Conservation (phyloP, 2,329 filamentous ascomycete genomes). For the Capronia americana region DNA sequence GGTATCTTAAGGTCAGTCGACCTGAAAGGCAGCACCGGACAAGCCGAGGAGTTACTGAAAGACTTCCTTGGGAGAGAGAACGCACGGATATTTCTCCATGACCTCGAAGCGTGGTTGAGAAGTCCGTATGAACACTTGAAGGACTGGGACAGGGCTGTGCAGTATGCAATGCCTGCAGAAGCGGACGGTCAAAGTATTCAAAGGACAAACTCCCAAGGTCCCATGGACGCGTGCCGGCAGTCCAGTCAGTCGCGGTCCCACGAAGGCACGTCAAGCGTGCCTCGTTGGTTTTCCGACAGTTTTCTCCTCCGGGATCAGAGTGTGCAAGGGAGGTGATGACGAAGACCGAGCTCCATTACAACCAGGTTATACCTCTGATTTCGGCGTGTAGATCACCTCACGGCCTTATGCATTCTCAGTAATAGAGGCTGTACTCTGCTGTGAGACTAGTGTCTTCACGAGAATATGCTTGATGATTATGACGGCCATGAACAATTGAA, state of each 20-base stretch:
- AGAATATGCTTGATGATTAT: not conserved
- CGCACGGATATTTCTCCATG: conserved; percentile 79
- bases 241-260: conserved; percentile 6
- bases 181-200: not conserved
- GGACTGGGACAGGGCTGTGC: conserved; percentile 81
- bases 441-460: not conserved
- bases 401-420: not conserved
- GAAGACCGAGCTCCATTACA: not conserved
- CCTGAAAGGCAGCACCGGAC: conserved; percentile 76
- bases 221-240: conserved; percentile 5
- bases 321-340: not conserved
- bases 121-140: conserved; percentile 76
- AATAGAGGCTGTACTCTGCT: not conserved
- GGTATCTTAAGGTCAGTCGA: conserved; percentile 84
- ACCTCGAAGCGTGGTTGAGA: conserved; percentile 79
- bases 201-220: not conserved
- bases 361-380: no score
- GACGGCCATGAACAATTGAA: not conserved
- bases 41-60: conserved; percentile 77
- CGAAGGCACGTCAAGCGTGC: conserved; percentile 11
- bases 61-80: conserved; percentile 80
- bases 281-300: conserved; percentile 30
- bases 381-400: not conserved
- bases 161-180: conserved; percentile 60
- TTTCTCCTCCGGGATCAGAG: conserved; percentile 23